Percentiles rank a stretch among this genome's conserved stretches.
phyloP scores from a whole-genome alignment of 495 filamentous ascomycete genomes.

The Amorphotheca resinae region DNA sequence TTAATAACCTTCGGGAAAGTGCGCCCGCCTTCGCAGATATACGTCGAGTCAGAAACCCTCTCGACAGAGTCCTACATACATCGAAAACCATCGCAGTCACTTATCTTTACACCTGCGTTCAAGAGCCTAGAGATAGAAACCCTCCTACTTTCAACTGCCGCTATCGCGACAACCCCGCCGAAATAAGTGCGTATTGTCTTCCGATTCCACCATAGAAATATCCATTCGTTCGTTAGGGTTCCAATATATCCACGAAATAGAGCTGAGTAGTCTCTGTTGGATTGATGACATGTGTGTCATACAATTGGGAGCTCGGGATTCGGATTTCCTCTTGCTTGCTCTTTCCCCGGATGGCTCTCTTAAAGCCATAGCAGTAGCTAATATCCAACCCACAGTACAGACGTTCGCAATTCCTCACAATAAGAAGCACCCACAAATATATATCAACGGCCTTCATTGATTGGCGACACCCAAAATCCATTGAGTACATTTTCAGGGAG shows the following conservation, averaged over 20 bases:
- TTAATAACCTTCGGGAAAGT: too few relatives aligned
- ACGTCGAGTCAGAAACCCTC: too few relatives aligned
- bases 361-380: not conserved
- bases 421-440: not conserved
- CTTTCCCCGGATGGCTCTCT: not conserved
- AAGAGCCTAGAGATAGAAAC: not conserved
- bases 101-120: not conserved
- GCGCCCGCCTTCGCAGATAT: too few relatives aligned
- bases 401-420: not conserved
- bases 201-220: too few relatives aligned
- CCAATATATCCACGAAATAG: too few relatives aligned
- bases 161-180: not conserved
- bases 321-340: not conserved
- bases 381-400: not conserved
- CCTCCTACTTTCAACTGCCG: not conserved
- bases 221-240: too few relatives aligned
- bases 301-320: not conserved
- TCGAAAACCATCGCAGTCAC: not conserved
- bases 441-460: not conserved
- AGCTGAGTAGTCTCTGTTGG: not conserved
- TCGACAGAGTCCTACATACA: too few relatives aligned
- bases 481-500: conserved; percentile 3
- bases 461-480: not conserved
- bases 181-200: not conserved
- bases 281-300: not conserved